Percentiles rank a stretch among this genome's conserved stretches.
phyloP scores from a whole-genome alignment of 2,329 filamentous ascomycete genomes.

The Gliomastix tumulicola region DNA sequence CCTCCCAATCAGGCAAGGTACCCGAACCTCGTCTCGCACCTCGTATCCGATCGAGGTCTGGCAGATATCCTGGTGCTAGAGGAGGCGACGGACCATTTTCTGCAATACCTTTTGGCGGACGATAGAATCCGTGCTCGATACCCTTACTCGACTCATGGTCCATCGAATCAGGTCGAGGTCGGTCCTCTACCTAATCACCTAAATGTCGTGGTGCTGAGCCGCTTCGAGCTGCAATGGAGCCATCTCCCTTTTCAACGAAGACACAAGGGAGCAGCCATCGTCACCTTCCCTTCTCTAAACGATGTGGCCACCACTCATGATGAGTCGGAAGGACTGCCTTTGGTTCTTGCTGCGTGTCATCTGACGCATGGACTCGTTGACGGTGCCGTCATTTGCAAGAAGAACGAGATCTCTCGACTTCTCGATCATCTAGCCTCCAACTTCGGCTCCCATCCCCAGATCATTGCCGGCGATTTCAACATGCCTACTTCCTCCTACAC shows the following conservation, averaged over 20 bases:
- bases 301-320: slow-evolving; percentile 9
- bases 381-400: slow-evolving; percentile 48
- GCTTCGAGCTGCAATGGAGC: slow-evolving; percentile 46
- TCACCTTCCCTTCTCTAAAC: slow-evolving; percentile 24
- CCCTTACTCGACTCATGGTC: slow-evolving; percentile 49
- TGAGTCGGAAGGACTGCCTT: slow-evolving; percentile 12
- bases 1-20: slow-evolving; percentile 35
- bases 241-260: slow-evolving; percentile 43
- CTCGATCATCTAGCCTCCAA: slow-evolving; percentile 32
- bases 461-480: slow-evolving; percentile 61
- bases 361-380: slow-evolving; percentile 56
- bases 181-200: slow-evolving; percentile 52
- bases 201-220: slow-evolving; percentile 55
- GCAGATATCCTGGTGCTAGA: slow-evolving; percentile 48
- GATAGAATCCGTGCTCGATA: slow-evolving; percentile 38
- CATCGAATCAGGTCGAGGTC: slow-evolving; percentile 41
- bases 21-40: slow-evolving; percentile 31
- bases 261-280: slow-evolving; percentile 52
- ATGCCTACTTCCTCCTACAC: slow-evolving; percentile 51
- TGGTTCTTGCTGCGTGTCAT: slow-evolving; percentile 52
- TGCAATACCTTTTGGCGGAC: slow-evolving; percentile 45
- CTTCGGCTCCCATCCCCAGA: slow-evolving; percentile 38
- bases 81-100: slow-evolving; percentile 59
- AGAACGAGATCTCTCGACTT: slow-evolving; percentile 45
- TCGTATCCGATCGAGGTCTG: slow-evolving; percentile 30